Evolutionary conservation across 2,329 filamentous ascomycete species (phyloP).

Genomic region (Colletotrichum agaves): DNA sequence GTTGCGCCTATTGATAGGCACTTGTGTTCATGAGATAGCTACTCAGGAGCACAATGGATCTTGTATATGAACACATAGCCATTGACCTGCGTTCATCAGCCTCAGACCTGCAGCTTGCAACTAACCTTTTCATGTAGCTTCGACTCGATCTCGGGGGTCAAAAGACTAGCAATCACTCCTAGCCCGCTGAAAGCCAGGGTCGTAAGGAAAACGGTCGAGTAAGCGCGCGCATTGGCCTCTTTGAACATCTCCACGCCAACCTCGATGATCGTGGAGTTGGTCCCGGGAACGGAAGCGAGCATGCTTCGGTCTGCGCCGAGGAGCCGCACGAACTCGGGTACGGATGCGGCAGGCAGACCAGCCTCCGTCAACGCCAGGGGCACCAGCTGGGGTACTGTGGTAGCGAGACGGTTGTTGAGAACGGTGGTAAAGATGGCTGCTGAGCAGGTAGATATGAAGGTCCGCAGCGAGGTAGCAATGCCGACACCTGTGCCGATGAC

Average conservation of each 20-base stretch:
- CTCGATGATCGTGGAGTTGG: conserved; percentile 43
- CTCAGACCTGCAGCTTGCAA: not conserved
- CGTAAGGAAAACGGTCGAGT: conserved; percentile 44
- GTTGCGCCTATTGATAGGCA: not conserved
- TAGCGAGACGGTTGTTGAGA: conserved; percentile 42
- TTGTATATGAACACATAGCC: not conserved
- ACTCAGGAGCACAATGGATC: not conserved
- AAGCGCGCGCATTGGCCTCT: conserved; percentile 44
- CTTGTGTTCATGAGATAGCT: not conserved
- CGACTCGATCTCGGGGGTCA: not conserved
- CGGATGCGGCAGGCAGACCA: conserved; percentile 42
- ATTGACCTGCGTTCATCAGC: not conserved
- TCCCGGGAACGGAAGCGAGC: conserved; percentile 40
- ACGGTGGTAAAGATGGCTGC: conserved; percentile 45
- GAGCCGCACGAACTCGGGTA: conserved; percentile 43
- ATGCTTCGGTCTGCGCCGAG: conserved; percentile 35
- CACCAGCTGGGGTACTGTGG: conserved; percentile 42
- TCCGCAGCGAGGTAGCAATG: not conserved
- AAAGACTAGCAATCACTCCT: conserved; percentile 28
- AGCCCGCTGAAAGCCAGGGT: conserved; percentile 44
- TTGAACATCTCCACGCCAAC: conserved; percentile 43
- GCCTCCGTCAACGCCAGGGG: conserved; percentile 42
- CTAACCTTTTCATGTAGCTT: not conserved
- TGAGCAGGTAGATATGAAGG: conserved; percentile 37
- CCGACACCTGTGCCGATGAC: not conserved